phyloP scores from a whole-genome alignment of 768 basidiomycete genomes.

The Sistotremastrum niveocremeum region DNA sequence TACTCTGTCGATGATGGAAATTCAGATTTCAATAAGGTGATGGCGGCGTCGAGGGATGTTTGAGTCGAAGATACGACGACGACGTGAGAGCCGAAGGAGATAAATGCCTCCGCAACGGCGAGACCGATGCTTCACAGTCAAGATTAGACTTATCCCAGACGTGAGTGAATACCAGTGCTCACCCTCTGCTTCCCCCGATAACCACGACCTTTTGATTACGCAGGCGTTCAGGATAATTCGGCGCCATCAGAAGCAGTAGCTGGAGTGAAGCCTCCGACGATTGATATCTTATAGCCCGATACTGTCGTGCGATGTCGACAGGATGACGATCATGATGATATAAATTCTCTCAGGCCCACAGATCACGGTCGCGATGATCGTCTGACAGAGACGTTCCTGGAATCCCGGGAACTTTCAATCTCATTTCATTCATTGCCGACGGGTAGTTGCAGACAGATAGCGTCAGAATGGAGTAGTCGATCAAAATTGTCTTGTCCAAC shows the following conservation, averaged over 20 bases:
- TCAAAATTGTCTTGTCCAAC: too few relatives aligned
- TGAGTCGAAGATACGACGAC: neutral
- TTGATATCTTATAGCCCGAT: too few relatives aligned
- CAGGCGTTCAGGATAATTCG: neutral
- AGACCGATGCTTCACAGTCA: neutral
- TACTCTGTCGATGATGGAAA: neutral
- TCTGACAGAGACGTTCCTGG: too few relatives aligned
- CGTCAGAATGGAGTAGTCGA: too few relatives aligned
- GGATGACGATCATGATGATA: too few relatives aligned
- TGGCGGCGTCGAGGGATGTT: neutral
- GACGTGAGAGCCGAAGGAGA: neutral
- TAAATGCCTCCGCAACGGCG: neutral
- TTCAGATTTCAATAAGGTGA: neutral
- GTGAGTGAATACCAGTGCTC: neutral
- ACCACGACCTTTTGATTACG: neutral
- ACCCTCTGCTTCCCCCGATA: conserved; percentile 1
- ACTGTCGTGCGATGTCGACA: too few relatives aligned
- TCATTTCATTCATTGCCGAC: too few relatives aligned
- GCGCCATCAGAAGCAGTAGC: neutral
- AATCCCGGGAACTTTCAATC: too few relatives aligned
- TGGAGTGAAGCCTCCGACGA: too few relatives aligned
- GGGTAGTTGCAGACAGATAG: too few relatives aligned
- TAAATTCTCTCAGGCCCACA: too few relatives aligned
- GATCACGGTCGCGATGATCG: too few relatives aligned
- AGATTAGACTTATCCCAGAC: neutral